Conservation (phyloP, 768 basidiomycete species). For the Panaeolus papilionaceus region DNA sequence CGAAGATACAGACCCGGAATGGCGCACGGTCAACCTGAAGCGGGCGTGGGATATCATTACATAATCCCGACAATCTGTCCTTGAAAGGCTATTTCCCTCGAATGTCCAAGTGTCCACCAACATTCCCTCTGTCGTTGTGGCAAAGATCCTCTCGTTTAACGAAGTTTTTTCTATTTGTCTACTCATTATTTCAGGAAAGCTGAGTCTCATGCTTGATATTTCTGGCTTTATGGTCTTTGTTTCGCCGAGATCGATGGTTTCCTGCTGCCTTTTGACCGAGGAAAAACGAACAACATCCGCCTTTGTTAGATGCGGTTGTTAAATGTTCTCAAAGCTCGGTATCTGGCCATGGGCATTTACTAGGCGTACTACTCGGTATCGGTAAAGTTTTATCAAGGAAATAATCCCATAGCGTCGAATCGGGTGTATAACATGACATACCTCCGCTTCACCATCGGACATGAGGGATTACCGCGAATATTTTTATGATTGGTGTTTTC, state of each 20-base stretch:
- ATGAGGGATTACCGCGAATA: conserved; percentile 1
- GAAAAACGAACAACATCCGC: conserved; percentile 1
- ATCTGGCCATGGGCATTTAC: neutral
- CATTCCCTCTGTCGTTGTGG: conserved; percentile 12
- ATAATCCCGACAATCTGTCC: neutral
- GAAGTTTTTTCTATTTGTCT: neutral
- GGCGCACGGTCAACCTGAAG: neutral
- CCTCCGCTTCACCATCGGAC: conserved; percentile 13
- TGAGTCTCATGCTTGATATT: neutral
- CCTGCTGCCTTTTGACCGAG: conserved; percentile 9
- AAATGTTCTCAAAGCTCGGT: neutral
- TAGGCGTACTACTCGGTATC: conserved; percentile 8
- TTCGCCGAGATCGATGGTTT: conserved; percentile 7
- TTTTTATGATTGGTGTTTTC: neutral
- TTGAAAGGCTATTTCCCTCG: neutral
- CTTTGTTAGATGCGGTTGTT: conserved; percentile 8
- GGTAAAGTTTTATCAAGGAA: neutral
- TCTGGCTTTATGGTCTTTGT: neutral
- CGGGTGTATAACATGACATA: neutral
- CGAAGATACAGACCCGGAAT: neutral
- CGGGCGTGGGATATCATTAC: neutral
- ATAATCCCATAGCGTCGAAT: neutral
- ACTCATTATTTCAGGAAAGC: neutral
- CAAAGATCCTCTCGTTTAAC: neutral
- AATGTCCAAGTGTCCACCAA: neutral